These are phyloP conservation scores for Rubroboletus satanas DNA, from an alignment of 768 basidiomycete genomes.

Conservation along the genomic window DNA sequence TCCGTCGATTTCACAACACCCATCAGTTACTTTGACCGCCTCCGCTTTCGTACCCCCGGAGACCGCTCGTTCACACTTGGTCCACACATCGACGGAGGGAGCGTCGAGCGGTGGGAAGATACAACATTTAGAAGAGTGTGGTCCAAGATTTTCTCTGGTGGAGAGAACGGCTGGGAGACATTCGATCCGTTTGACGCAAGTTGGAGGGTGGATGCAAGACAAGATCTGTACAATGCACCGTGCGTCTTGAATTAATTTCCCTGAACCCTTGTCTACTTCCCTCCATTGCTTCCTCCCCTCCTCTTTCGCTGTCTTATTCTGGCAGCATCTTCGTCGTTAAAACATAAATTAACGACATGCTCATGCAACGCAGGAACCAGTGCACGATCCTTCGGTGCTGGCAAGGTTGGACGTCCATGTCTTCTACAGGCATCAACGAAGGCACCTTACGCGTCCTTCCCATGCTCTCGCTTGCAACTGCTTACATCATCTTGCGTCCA, in stretches of 20 bases:
- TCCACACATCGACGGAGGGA: slow-evolving; percentile 54
- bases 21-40: slow-evolving; percentile 73
- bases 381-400: slow-evolving; percentile 55
- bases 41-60: slow-evolving; percentile 70
- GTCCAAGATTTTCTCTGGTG: slow-evolving; percentile 41
- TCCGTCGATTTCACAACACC: slow-evolving; percentile 50
- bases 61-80: slow-evolving; percentile 65
- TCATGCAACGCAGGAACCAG: slow-evolving; percentile 37
- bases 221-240: slow-evolving; percentile 61
- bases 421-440: slow-evolving; percentile 51
- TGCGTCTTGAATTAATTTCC: slow-evolving; percentile 22
- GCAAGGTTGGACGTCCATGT: slow-evolving; percentile 57
- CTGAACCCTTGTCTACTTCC: neutral
- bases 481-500: slow-evolving; percentile 62
- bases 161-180: slow-evolving; percentile 37
- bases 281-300: neutral
- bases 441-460: slow-evolving; percentile 66
- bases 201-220: slow-evolving; percentile 46
- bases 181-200: slow-evolving; percentile 50
- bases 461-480: slow-evolving; percentile 48
- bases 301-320: slow-evolving; percentile 3
- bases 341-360: neutral
- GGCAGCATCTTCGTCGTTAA: neutral
- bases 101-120: slow-evolving; percentile 57
- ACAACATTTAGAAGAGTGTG: slow-evolving; percentile 39